These are phyloP conservation scores for Onygenales sp. DNA, from an alignment of 2,329 filamentous ascomycete genomes.

Conservation along the genomic window DNA sequence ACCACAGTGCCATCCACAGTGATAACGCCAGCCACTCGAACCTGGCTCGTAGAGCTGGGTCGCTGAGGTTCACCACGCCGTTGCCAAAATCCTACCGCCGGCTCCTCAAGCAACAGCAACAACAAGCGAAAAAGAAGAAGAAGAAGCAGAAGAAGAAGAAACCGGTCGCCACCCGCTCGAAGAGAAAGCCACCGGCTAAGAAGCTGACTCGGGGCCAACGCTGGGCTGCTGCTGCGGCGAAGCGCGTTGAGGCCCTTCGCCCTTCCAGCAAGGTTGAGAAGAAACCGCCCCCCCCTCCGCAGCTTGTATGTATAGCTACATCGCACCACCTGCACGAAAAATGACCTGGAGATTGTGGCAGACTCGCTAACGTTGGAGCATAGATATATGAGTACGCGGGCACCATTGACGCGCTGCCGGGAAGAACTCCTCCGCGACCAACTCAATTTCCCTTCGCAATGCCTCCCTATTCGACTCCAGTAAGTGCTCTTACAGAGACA, in stretches of 20 bases:
- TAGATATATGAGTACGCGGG: too few species aligned
- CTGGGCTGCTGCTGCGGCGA: conserved; percentile 9
- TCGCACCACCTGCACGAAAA: too few species aligned
- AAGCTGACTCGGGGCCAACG: conserved; percentile 5
- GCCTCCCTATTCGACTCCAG: too few species aligned
- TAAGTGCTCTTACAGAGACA: too few species aligned
- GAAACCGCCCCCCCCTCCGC: too few species aligned
- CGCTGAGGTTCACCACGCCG: not conserved
- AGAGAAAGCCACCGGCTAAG: not conserved
- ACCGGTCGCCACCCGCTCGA: not conserved
- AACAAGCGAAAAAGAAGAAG: not conserved
- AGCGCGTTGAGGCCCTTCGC: conserved; percentile 10
- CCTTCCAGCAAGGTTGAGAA: not conserved
- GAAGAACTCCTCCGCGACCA: too few species aligned
- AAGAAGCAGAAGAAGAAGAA: not conserved
- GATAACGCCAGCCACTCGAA: not conserved
- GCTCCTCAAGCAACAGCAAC: not conserved
- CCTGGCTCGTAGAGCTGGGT: not conserved
- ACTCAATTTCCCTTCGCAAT: too few species aligned
- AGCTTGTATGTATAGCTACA: too few species aligned
- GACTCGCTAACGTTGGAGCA: too few species aligned
- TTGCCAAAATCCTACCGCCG: not conserved
- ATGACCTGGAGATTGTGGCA: too few species aligned
- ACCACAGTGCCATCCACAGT: not conserved
- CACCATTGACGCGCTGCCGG: too few species aligned